Base-by-base conservation (phyloP, 352 stramenopile genomes). In the Phytophthora tentaculata region DNA sequence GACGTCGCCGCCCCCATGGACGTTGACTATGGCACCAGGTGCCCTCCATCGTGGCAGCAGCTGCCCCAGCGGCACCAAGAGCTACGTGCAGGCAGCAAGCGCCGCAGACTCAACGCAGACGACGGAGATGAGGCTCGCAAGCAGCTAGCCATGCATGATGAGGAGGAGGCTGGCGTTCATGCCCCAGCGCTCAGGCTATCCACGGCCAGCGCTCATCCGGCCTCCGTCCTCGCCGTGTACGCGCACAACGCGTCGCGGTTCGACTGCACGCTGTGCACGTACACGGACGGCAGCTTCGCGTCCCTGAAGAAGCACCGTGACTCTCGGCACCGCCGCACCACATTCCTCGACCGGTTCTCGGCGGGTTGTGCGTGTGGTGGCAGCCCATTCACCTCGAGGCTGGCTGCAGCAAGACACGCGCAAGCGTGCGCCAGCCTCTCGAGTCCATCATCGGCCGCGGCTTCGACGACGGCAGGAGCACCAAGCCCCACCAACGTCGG, bases 141-240 rank as follows among this genome's bases (percentile, higher is more conserved):
- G 62, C 54, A n/a, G n/a, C n/a, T n/a, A n/a, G n/a, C n/a, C n/a
- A n/a, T 58, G 48, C 45, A 59, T 6, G 52, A 62, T 5, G 44
- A 59, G 48, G 58, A 59, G 43, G 29, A 62, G 52, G 51, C 60
- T 17, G 51, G 44, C 20, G 7, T 8, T 13, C 53, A 28, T 35
- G 14, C 37, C 29, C 29, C 35, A 35, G 35, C 54, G 48, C 55
- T 53, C n/a, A 69, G 35, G 60, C 29, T 10, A 56, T 41, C 41
- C 41, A 20, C 41, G 32, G 41, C 51, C 22, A 67, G 60, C 43
- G 50, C 51, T 43, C 19, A 22, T 0, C 59, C 49, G 12, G 28
- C 50, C 41, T 56, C 47, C 16, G 47, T 64, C 57, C 57, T 64
- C 47, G 8, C 57, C 32, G 57, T 57, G 45, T 64, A 57, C 57